Evolutionary conservation across 2,329 filamentous ascomycete genomes (phyloP).

Genomic region (Colletotrichum plurivorum): DNA sequence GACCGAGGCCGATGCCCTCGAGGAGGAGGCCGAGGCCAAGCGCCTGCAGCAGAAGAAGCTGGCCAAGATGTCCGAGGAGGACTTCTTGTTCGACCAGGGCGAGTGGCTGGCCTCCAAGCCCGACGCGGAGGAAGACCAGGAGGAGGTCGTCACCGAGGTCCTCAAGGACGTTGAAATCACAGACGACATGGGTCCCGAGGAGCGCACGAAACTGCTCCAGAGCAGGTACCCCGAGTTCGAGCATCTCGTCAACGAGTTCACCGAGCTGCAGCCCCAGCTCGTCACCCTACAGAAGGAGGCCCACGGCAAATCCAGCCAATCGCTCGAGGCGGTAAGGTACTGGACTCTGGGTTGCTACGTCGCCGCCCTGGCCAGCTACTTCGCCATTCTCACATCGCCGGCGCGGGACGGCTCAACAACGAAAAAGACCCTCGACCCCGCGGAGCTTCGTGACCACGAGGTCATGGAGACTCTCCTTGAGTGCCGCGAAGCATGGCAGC

Average conservation of each 20-base stretch:
- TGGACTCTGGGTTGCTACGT: slow-evolving; percentile 89
- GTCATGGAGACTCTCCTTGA: slow-evolving; percentile 89
- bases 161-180: slow-evolving; percentile 87
- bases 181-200: slow-evolving; percentile 81
- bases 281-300: slow-evolving; percentile 71
- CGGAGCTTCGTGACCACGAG: slow-evolving; percentile 88
- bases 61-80: slow-evolving; percentile 88
- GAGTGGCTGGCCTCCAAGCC: slow-evolving; percentile 80
- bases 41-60: slow-evolving; percentile 92
- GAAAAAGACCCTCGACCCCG: slow-evolving; percentile 76
- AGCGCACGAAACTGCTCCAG: slow-evolving; percentile 81
- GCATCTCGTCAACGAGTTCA: slow-evolving; percentile 84
- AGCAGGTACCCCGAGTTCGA: slow-evolving; percentile 94
- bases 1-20: slow-evolving; percentile 79
- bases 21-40: slow-evolving; percentile 92
- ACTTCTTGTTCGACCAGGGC: slow-evolving; percentile 92
- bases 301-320: slow-evolving; percentile 64
- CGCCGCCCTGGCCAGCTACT: slow-evolving; percentile 91
- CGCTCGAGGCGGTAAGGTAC: slow-evolving; percentile 79
- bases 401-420: slow-evolving; percentile 70
- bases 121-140: slow-evolving; percentile 64
- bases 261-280: slow-evolving; percentile 78
- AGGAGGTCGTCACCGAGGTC: slow-evolving; percentile 85
- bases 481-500: slow-evolving; percentile 85
- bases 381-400: slow-evolving; percentile 90